A percentile compares a stretch with the other conserved stretches of the same genome.
Conservation (phyloP, 495 filamentous ascomycete genomes). For the Chaetomium tenue region DNA sequence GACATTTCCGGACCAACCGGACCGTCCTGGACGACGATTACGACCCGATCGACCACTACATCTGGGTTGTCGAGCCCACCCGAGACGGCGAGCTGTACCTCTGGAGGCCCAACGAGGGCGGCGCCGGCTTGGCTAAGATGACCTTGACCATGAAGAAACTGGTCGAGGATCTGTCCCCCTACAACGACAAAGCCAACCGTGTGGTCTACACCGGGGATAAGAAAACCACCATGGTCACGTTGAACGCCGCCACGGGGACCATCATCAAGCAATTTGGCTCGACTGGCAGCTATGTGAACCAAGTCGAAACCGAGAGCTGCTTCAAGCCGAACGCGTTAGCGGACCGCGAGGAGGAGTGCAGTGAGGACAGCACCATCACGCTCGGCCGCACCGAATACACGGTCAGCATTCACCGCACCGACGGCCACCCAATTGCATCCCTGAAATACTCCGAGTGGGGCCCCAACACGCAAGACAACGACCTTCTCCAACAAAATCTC, state of each 20-base stretch:
- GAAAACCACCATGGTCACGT: constrained; percentile 79
- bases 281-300: constrained; percentile 42
- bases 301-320: constrained; percentile 54
- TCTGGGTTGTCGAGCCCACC: constrained; percentile 97
- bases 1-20: constrained; percentile 71
- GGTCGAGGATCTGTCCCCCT: constrained; percentile 67
- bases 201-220: constrained; percentile 90
- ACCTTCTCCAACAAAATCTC: constrained; percentile 78
- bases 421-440: constrained; percentile 77
- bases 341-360: constrained; percentile 70
- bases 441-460: constrained; percentile 94
- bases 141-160: constrained; percentile 80
- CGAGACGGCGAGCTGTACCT: constrained; percentile 86
- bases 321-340: constrained; percentile 58
- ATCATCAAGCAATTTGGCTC: constrained; percentile 58
- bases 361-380: constrained; percentile 66
- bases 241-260: constrained; percentile 80
- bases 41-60: constrained; percentile 70
- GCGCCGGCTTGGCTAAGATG: constrained; percentile 73
- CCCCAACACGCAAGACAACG: constrained; percentile 85
- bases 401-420: constrained; percentile 74
- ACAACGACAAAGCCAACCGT: constrained; percentile 63
- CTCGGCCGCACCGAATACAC: constrained; percentile 85
- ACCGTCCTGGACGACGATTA: constrained; percentile 57
- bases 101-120: constrained; percentile 67